phyloP scores from a whole-genome alignment of 2,329 filamentous ascomycete genomes.

The Furcasterigmium furcatum region DNA sequence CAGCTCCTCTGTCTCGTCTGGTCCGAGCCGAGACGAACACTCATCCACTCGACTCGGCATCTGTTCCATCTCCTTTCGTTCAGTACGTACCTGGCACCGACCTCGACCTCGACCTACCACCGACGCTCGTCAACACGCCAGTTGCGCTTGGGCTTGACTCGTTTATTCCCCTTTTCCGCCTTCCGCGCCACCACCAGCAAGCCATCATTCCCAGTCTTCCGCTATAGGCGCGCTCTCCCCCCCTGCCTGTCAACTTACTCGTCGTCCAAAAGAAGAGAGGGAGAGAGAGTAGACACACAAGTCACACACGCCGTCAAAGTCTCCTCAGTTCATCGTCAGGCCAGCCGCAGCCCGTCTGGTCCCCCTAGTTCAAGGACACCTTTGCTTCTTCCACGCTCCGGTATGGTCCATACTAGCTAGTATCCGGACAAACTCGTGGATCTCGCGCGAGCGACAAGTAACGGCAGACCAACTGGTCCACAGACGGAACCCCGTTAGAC shows the following conservation, averaged over 20 bases:
- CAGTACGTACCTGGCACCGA: too few species aligned
- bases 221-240: background rate
- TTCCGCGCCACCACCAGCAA: background rate
- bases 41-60: too few species aligned
- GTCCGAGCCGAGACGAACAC: background rate
- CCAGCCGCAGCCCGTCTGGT: background rate
- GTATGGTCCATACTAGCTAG: background rate
- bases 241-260: background rate
- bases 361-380: too few species aligned
- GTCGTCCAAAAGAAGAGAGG: background rate
- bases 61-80: too few species aligned
- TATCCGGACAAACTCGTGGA: background rate
- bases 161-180: background rate
- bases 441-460: background rate
- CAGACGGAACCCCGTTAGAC: background rate
- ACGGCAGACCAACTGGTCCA: background rate
- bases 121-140: background rate
- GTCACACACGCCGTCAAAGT: background rate
- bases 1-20: background rate
- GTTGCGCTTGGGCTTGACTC: background rate
- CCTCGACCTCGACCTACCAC: background rate
- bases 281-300: background rate
- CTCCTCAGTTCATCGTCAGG: background rate
- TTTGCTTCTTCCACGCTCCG: background rate
- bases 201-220: background rate